Base-by-base conservation (phyloP, 2,329 filamentous ascomycete species). In the Zymoseptoria passerinii region DNA sequence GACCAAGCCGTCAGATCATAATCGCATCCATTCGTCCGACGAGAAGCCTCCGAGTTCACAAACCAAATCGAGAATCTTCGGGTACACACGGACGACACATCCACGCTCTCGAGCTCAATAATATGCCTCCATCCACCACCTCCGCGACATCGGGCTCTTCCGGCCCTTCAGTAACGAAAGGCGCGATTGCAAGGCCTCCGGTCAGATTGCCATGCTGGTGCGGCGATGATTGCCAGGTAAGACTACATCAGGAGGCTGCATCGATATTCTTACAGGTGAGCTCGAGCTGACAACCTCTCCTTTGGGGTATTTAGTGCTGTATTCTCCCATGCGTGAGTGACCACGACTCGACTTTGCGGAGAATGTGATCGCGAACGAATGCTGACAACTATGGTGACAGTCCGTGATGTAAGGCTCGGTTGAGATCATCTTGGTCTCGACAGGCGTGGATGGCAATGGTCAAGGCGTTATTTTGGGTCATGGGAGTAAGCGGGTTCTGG, bases 161-260 rank as follows among this genome's bases (percentile, higher is more conserved):
- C 8, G 56, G 62, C 27, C 58, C 61, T 7, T 56, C 65, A 13
- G 59, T 62, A n/a, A 58, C 58, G 13, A 53, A 58, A 13, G 65
- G 64, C 27, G 56, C 64, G 23, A 58, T 63, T 52, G 54, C 61
- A 16, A 65, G 63, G 16, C 63, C 64, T n/a, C 62, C 63, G 8
- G 63, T 70, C 58, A 70, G 69, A 60, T 61, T 68, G 48, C 67
- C 68, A 29, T 71, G 70, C 63, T 71, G 70, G 70, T 71, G 70
- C 53, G 70, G 70, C 48, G 66, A 68, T 29, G 62, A 66, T 51
- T 68, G 67, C 58, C 56, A 56, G n/a, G n/a, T n/a, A n/a, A n/a
- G n/a, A n/a, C n/a, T n/a, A n/a, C n/a, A n/a, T n/a, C n/a, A n/a
- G n/a, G n/a, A n/a, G n/a, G n/a, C n/a, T n/a, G n/a, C n/a, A n/a